These are phyloP conservation scores for Fusarium sp. DNA, from an alignment of 2,329 filamentous ascomycete genomes.

Conservation along the genomic window DNA sequence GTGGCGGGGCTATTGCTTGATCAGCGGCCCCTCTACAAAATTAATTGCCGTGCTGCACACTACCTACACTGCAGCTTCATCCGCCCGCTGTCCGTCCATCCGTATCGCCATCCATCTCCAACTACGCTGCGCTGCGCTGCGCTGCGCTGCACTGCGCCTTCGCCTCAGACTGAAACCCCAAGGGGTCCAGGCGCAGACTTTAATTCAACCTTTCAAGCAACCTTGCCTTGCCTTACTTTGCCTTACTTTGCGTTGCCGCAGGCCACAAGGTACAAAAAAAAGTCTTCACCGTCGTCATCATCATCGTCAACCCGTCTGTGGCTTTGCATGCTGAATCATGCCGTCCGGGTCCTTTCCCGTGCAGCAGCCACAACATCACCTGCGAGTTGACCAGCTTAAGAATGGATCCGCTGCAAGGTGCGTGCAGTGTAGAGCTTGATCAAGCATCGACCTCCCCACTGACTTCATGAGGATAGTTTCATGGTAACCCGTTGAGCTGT, in stretches of 20 bases:
- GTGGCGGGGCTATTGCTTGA: conserved; percentile 6
- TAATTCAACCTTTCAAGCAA: conserved; percentile 12
- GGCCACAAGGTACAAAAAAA: conserved; percentile 1
- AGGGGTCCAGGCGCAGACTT: conserved; percentile 32
- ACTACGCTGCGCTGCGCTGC: not conserved
- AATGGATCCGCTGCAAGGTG: conserved; percentile 11
- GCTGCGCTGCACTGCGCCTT: not conserved
- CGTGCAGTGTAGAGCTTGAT: not conserved
- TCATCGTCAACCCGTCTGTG: not conserved
- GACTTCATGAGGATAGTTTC: conserved; percentile 8
- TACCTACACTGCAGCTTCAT: conserved; percentile 7
- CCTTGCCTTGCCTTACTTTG: not conserved
- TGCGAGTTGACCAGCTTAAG: conserved; percentile 5
- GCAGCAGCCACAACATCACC: conserved; percentile 26
- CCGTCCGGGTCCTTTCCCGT: conserved; percentile 9
- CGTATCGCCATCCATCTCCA: conserved; percentile 2
- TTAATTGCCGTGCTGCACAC: conserved; percentile 17
- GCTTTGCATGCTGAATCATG: conserved; percentile 5
- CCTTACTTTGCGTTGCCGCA: not conserved
- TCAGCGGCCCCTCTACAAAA: conserved; percentile 20
- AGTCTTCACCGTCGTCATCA: conserved; percentile 1
- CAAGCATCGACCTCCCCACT: conserved; percentile 7
- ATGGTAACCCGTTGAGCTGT: not conserved
- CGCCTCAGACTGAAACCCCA: conserved; percentile 34
- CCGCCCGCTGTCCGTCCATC: not conserved